Evolutionary conservation across 257 asterid genomes (phyloP).

Genomic region (Euphrasia confusa): DNA sequence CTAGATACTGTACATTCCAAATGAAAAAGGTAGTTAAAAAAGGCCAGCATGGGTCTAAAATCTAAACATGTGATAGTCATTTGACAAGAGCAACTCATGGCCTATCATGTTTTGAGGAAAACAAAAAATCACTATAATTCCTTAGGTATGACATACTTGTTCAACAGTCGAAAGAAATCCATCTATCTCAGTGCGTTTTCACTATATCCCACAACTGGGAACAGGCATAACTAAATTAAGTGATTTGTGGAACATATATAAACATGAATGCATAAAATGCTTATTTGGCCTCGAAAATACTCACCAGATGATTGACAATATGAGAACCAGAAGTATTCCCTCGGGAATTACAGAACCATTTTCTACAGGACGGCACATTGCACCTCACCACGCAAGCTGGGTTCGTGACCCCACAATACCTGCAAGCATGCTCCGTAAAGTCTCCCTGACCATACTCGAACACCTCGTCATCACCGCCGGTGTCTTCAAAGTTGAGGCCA

Average conservation of each 20-base stretch:
- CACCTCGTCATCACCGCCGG: slow-evolving; percentile 81
- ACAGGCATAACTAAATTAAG: background rate
- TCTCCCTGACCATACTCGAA: slow-evolving; percentile 88
- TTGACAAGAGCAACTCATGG: slow-evolving; percentile 7
- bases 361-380: slow-evolving; percentile 92
- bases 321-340: slow-evolving; percentile 99
- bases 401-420: slow-evolving; percentile 88
- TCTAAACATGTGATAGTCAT: background rate
- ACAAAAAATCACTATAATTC: background rate
- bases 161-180: background rate
- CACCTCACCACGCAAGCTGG: slow-evolving; percentile 96
- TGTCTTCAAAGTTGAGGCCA: slow-evolving; percentile 88
- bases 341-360: slow-evolving; percentile 96
- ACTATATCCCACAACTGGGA: background rate
- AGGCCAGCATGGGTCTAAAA: background rate
- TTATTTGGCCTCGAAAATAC: slow-evolving; percentile 25
- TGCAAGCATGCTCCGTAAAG: slow-evolving; percentile 86
- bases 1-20: background rate
- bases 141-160: background rate
- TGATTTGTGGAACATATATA: background rate
- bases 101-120: background rate
- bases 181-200: background rate
- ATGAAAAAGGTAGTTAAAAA: background rate
- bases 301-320: slow-evolving; percentile 93
- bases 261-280: background rate